phyloP scores from a whole-genome alignment of 2,329 filamentous ascomycete species.

The Fusarium napiforme region DNA sequence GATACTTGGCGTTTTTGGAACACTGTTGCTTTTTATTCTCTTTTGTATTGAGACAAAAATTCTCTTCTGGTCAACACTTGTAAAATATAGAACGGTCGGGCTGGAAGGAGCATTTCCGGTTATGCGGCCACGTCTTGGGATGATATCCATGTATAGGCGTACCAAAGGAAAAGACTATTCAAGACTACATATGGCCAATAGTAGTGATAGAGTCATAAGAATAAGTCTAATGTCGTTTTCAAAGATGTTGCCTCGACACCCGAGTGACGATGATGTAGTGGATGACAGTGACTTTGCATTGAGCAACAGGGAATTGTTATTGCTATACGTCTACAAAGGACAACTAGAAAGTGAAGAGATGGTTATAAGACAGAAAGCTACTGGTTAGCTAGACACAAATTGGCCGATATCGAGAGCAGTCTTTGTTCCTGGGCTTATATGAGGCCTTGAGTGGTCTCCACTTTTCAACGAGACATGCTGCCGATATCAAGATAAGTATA shows the following conservation, averaged over 20 bases:
- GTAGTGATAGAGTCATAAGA: background rate
- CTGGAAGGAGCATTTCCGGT: conserved; percentile 26
- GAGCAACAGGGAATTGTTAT: background rate
- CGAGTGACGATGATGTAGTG: background rate
- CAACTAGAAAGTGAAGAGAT: background rate
- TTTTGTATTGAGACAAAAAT: conserved; percentile 4
- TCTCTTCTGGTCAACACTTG: conserved; percentile 16
- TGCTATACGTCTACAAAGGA: background rate
- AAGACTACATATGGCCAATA: background rate
- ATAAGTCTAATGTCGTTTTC: conserved; percentile 8
- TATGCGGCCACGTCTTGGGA: conserved; percentile 36
- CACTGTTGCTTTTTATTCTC: conserved; percentile 16
- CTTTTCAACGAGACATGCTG: background rate
- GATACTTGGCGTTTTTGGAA: conserved; percentile 29
- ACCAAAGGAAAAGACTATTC: conserved; percentile 9
- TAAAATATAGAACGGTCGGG: conserved; percentile 36
- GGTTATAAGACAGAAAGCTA: background rate
- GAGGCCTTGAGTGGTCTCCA: background rate
- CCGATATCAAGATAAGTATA: background rate
- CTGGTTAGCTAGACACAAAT: background rate
- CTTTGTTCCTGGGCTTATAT: background rate
- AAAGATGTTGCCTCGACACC: background rate
- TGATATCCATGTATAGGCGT: conserved; percentile 41
- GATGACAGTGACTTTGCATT: background rate
- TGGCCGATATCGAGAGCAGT: background rate